Evolutionary conservation across 2,329 filamentous ascomycete species (phyloP).

Genomic region (Ceratocystis papillata): DNA sequence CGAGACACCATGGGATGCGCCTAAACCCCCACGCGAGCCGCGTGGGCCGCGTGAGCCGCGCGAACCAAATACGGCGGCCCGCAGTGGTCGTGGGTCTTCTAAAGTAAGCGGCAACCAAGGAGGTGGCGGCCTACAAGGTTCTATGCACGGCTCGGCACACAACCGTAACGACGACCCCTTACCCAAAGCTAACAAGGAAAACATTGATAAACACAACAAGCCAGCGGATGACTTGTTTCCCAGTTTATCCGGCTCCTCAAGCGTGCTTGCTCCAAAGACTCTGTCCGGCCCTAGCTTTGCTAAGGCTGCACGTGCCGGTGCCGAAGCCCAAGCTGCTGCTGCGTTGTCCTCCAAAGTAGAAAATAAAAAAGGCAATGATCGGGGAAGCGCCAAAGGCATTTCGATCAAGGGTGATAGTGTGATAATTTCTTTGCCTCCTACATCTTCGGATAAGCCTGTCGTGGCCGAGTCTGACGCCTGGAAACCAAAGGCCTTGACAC

Average conservation of each 20-base stretch:
- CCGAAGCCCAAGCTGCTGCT: conserved; percentile 25
- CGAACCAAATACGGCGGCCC: conserved; percentile 31
- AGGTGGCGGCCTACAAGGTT: conserved; percentile 31
- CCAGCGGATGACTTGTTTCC: not conserved
- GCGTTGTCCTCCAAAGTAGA: conserved; percentile 27
- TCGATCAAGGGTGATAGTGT: conserved; percentile 15
- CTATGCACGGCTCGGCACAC: conserved; percentile 29
- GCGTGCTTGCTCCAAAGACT: conserved; percentile 16
- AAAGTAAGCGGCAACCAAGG: conserved; percentile 28
- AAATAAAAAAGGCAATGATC: not conserved
- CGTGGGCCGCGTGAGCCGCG: too few relatives aligned
- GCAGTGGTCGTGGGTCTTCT: conserved; percentile 30
- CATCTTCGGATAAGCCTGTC: not conserved
- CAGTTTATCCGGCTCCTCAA: conserved; percentile 22
- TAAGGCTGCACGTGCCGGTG: conserved; percentile 23
- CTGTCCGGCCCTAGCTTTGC: conserved; percentile 20
- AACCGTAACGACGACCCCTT: not conserved
- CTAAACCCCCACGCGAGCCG: conserved; percentile 35
- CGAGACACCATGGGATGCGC: conserved; percentile 49
- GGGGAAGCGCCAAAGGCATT: conserved; percentile 11
- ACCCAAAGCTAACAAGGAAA: not conserved
- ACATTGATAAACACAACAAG: not conserved
- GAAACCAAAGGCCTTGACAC: conserved; percentile 28
- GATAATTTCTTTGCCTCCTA: not conserved
- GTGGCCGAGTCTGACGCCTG: not conserved